Base-by-base conservation (phyloP, 225 moss, liverwort and hornwort genomes). In the Neckera pumila region DNA sequence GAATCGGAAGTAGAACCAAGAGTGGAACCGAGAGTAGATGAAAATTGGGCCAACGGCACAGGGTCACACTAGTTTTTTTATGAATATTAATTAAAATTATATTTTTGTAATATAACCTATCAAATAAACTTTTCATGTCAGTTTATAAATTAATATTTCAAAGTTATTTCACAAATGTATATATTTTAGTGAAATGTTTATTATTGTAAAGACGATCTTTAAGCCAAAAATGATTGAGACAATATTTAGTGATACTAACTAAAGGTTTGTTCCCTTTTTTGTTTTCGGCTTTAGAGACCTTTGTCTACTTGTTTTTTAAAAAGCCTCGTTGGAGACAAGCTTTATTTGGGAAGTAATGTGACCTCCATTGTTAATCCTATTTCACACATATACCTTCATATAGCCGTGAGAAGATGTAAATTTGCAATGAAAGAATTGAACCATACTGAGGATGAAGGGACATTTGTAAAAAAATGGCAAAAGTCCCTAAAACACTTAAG, bases 311-410 rank as follows among this genome's bases (percentile, higher is more conserved):
- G 0, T 17, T 45, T 28, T 28, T 27, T 28, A 3, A 9, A 1
- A 72, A 28, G 10, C 1, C 3, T 25, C 1, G 0, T 0, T 26
- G 1, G 27, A 0, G 16, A 10, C 26, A 9, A 42, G 42, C 42
- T 72, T 42, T n/a, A n/a, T n/a, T n/a, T 27, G 0, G 5, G 3
- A 72, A 43, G 1, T 0, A 1, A 0, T 36, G 1, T 26, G 0
- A 27, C 9, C 9, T 71, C 28, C 0, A 8, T 27, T 0, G 1
- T 28, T 0, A 2, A 45, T 72, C 2, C 0, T 1, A 4, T 73
- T 17, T 28, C 2, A 17, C 1, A 43, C 17, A 17, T 6, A 6
- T 3, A 4, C 3, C 17, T 0, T 45, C 43, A 17, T 74, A 10
- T 74, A 10, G 45, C 31, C 49, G 30, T 74, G 2, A 74, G 0